A percentile compares a stretch with the other conserved stretches of the same genome.
These are phyloP conservation scores for Wallacemonas sp. DNA, from an alignment of 208 protist species.

Conservation along the genomic window DNA sequence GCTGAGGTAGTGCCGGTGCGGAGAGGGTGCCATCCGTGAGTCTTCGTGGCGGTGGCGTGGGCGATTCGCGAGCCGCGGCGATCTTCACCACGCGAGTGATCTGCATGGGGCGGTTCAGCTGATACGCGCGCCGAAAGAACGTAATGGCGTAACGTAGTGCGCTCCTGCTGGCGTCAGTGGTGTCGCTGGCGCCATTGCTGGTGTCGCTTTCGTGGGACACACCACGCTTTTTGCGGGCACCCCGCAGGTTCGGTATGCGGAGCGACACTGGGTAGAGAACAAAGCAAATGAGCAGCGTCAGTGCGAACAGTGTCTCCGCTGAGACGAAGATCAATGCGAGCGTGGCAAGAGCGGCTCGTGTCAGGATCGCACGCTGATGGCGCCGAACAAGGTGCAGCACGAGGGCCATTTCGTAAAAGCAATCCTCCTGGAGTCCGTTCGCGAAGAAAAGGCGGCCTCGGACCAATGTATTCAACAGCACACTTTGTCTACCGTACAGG, in stretches of 20 bases:
- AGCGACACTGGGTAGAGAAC: constrained; percentile 48
- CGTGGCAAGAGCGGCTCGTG: constrained; percentile 15
- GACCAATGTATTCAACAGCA: constrained; percentile 71
- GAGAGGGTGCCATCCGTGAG: not conserved
- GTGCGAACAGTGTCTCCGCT: constrained; percentile 38
- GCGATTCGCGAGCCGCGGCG: not conserved
- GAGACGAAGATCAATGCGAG: constrained; percentile 37
- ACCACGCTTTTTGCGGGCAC: constrained; percentile 25
- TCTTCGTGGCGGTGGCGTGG: not conserved
- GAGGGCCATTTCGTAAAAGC: constrained; percentile 75
- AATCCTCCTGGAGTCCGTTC: constrained; percentile 74
- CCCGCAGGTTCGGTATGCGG: constrained; percentile 24
- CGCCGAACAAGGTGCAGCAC: constrained; percentile 44
- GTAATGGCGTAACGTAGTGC: not conserved
- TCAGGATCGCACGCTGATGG: constrained; percentile 25
- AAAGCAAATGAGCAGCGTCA: constrained; percentile 36
- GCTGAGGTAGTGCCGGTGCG: not conserved
- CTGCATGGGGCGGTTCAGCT: constrained; percentile 27
- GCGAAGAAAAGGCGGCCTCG: constrained; percentile 74
- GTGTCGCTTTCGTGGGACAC: not conserved
- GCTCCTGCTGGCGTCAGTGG: constrained; percentile 12
- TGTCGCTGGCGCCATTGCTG: not conserved
- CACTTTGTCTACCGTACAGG: constrained; percentile 68
- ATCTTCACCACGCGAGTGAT: constrained; percentile 37
- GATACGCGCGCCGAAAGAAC: constrained; percentile 6